Percentiles rank a stretch among this genome's conserved stretches.
These are phyloP conservation scores for Kurtzmaniella natalensis DNA, from an alignment of 1,139 yeast genomes.

Conservation along the genomic window DNA sequence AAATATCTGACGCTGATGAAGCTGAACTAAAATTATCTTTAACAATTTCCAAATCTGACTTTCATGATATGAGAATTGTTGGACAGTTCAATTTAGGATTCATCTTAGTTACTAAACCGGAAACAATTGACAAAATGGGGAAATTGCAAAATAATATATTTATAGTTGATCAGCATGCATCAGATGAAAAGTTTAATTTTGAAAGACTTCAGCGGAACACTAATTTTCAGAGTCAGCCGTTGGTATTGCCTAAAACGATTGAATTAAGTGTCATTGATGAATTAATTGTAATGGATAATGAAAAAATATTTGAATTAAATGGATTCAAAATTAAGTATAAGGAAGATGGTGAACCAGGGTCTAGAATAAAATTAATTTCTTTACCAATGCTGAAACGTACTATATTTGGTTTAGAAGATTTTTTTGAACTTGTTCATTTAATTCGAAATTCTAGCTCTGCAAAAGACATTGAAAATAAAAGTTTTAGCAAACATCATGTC, in stretches of 20 bases:
- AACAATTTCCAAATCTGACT: constrained; percentile 60
- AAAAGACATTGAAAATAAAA: constrained; percentile 20
- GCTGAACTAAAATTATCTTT: constrained; percentile 54
- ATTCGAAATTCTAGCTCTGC: constrained; percentile 32
- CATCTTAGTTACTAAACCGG: constrained; percentile 60
- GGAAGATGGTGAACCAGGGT: constrained; percentile 47
- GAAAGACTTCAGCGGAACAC: constrained; percentile 60
- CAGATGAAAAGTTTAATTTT: constrained; percentile 90
- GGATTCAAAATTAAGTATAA: constrained; percentile 65
- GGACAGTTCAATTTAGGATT: constrained; percentile 96
- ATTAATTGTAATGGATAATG: constrained; percentile 57
- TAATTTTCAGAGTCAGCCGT: constrained; percentile 59
- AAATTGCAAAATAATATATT: constrained; percentile 50
- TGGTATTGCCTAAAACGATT: constrained; percentile 61
- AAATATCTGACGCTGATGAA: constrained; percentile 24
- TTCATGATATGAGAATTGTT: constrained; percentile 64
- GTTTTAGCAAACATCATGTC: constrained; percentile 23
- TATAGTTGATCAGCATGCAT: constrained; percentile 95
- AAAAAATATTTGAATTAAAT: constrained; percentile 55
- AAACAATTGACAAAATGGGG: constrained; percentile 15
- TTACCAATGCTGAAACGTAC: constrained; percentile 73
- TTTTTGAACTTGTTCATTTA: constrained; percentile 68
- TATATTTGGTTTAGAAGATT: constrained; percentile 62
- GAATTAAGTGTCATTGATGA: constrained; percentile 79
- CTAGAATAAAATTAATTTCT: constrained; percentile 51